Base-by-base conservation (phyloP, 164 flowering plant species). In the Annona cherimola region DNA sequence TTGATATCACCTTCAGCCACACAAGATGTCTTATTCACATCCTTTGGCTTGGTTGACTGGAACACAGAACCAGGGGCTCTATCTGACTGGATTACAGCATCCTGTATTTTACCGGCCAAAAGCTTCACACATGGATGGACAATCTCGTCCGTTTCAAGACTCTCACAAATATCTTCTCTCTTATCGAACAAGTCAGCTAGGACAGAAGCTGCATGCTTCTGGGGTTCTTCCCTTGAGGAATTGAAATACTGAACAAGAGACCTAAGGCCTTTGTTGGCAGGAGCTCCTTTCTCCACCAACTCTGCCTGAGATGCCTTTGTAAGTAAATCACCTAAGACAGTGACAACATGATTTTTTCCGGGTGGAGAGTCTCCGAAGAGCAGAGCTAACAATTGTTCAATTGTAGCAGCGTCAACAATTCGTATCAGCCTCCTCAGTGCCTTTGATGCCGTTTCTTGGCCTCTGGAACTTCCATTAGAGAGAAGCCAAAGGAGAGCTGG, bases 71-170 rank as follows among this genome's bases (percentile, higher is more conserved):
- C 83, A 77, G 90, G 84, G 19, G 87, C 94, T 75, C 94, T 86
- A 67, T 94, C 96, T 40, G 90, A 88, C 57, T 90, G 91, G 61
- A 89, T 87, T 6, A 88, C 94, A 77, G 88, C 81, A 42, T 79
- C 83, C 79, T 87, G 90, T 76, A 90, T 86, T 67, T 88, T 93
- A 82, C 92, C 87, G 44, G 93, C 80, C 83, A 93, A 79, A 74
- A 93, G 95, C 80, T 88, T 88, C 86, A 91, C 84, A 79, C 91
- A 91, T 54, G 91, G 90, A 78, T 84, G 83, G 18, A 93, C 80
- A 65, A 91, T 89, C 83, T 93, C 96, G 84, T 93, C 92, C 66
- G 91, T 86, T 75, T 92, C 95, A 76, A 93, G 90, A 74, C 84
- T 86, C 71, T 87, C 91, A 81, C 93, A 86, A 46, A 93, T 91